Base-by-base conservation (phyloP, 2,329 filamentous ascomycete genomes). In the Stagonosporopsis chrysanthemi region DNA sequence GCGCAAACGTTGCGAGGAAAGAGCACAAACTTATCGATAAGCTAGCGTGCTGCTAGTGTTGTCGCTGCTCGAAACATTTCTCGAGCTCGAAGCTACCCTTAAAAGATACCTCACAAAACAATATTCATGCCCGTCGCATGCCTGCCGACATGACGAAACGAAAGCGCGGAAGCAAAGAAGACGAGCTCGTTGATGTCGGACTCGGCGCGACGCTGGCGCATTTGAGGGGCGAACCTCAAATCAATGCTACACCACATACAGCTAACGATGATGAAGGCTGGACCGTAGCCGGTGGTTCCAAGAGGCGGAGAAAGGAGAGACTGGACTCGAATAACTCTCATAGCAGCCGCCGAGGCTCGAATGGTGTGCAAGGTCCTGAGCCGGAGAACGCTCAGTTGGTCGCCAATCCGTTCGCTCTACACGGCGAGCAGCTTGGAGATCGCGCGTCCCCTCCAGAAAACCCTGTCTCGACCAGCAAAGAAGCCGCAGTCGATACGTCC, bases 191-290 rank as follows among this genome's bases (percentile, higher is more conserved):
- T n/a, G 55, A 61, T 41, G 60, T 69, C 40, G 68, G 72, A 17
- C 62, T 75, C 17, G 71, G 70, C 28, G 68, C 68, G 35, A 73
- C 71, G 35, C 55, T 73, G 46, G 69, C 70, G 45, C 65, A 67
- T 46, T 47, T 73, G 60, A 61, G 63, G 44, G 61, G 61, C 33
- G 64, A 66, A 31, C 46, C 58, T 17, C 54, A 63, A n/a, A 40
- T 62, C 19, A 47, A 51, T 17, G 52, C 62, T 31, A 51, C 58
- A 43, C 51, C 52, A 26, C 48, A 50, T n/a, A 45, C 59, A 15
- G 52, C 35, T 36, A 51, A 59, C 11, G 65, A 67, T 38, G 61
- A 66, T 39, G 66, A 68, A 39, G 70, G 65, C 49, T 75, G 73
- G 72, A 69, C 66, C 26, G 66, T 67, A 42, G 69, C 72, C 41